Percentiles rank a stretch among this genome's conserved stretches.
phyloP scores from a whole-genome alignment of 1,284 basidiomycete genomes.

The Microbotryomycetes sp. region DNA sequence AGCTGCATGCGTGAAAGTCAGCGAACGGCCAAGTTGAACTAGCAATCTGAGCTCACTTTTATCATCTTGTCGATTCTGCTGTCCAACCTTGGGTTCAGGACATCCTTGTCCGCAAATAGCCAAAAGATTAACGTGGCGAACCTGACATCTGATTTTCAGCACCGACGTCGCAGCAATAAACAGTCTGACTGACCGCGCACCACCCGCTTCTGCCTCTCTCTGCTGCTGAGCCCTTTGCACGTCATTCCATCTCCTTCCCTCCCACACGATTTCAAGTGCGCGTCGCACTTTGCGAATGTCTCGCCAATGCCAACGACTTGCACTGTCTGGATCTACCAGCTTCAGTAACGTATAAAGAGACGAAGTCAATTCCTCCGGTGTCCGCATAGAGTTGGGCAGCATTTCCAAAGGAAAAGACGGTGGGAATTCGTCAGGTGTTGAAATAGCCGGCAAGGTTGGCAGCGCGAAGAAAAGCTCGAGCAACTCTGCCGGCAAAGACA shows the following conservation, averaged over 20 bases:
- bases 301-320: constrained; percentile 86
- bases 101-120: constrained; percentile 69
- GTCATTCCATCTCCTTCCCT: constrained; percentile 60
- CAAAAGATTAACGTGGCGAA: constrained; percentile 83
- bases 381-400: constrained; percentile 48
- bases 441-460: constrained; percentile 24
- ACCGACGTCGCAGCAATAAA: not conserved
- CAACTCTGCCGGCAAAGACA: constrained; percentile 48
- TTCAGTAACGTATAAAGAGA: constrained; percentile 61
- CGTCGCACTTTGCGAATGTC: constrained; percentile 85
- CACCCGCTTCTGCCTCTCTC: constrained; percentile 42
- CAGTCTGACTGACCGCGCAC: constrained; percentile 8
- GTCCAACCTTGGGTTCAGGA: constrained; percentile 64
- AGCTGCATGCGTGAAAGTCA: constrained; percentile 46
- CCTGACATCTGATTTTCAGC: constrained; percentile 44
- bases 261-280: constrained; percentile 69
- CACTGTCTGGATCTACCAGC: constrained; percentile 65
- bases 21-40: not conserved
- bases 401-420: constrained; percentile 36
- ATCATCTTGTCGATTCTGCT: constrained; percentile 83
- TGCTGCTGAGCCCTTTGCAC: constrained; percentile 57
- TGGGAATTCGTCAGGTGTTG: constrained; percentile 29
- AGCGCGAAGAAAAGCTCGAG: constrained; percentile 45
- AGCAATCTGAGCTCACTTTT: constrained; percentile 50
- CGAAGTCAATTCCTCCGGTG: constrained; percentile 53